A percentile compares a stretch with the other conserved stretches of the same genome.
These are phyloP conservation scores for Lumnitzera racemosa DNA, from an alignment of 345 rosid genomes.

Conservation along the genomic window DNA sequence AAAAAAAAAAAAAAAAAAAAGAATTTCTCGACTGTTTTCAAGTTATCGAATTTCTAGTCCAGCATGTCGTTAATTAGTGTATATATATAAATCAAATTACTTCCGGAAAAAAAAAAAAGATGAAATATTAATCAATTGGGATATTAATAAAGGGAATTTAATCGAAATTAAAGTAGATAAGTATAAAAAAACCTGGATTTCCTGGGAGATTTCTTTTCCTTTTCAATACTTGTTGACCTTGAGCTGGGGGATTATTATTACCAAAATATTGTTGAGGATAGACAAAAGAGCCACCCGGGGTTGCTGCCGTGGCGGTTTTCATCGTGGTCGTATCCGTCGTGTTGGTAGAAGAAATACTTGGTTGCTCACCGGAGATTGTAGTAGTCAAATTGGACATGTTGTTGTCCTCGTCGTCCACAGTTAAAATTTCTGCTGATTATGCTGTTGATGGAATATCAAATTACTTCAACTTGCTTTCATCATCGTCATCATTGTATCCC, in stretches of 20 bases:
- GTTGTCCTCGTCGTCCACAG: constrained; percentile 42
- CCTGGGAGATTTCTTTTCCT: constrained; percentile 86
- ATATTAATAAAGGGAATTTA: neutral
- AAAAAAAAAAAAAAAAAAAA: too few species aligned
- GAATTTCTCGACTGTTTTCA: too few species aligned
- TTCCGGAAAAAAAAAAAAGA: constrained; percentile 1
- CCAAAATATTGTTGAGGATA: constrained; percentile 41
- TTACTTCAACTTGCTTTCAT: constrained; percentile 21
- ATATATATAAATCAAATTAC: too few species aligned
- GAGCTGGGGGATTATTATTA: constrained; percentile 19
- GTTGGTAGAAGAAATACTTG: constrained; percentile 71
- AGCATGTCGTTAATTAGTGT: too few species aligned
- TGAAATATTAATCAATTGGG: neutral
- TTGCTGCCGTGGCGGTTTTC: constrained; percentile 8
- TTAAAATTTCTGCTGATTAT: constrained; percentile 20
- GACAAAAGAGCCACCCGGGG: constrained; percentile 20
- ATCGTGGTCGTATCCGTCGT: constrained; percentile 3
- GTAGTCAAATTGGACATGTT: constrained; percentile 92
- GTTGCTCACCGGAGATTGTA: constrained; percentile 50
- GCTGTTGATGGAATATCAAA: constrained; percentile 41
- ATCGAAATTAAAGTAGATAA: neutral
- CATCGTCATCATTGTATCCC: constrained; percentile 12
- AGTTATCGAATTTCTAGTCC: too few species aligned
- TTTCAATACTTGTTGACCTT: constrained; percentile 43
- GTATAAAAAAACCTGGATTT: constrained; percentile 57